Evolutionary conservation across 805 yeast species (phyloP).

Genomic region (Metschnikowia santaceciliae): DNA sequence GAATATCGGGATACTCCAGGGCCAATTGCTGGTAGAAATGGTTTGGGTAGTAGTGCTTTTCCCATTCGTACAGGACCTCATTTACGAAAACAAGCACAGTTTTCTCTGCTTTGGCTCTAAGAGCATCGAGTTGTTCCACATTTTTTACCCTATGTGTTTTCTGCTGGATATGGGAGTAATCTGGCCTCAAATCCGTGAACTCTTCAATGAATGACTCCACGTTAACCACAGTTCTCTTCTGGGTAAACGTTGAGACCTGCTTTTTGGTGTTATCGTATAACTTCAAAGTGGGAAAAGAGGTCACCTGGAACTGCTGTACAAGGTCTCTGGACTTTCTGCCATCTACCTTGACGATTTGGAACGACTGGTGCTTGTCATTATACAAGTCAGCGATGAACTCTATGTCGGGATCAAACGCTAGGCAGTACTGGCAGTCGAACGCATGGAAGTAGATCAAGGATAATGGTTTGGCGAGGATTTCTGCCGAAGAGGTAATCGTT

Average conservation of each 20-base stretch:
- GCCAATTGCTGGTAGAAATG: slow-evolving; percentile 35
- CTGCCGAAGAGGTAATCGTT: slow-evolving; percentile 7
- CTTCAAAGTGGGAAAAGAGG: slow-evolving; percentile 47
- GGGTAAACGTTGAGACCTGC: slow-evolving; percentile 34
- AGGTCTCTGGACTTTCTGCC: slow-evolving; percentile 28
- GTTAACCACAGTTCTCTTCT: slow-evolving; percentile 14
- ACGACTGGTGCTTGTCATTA: slow-evolving; percentile 21
- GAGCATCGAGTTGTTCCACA: slow-evolving; percentile 2
- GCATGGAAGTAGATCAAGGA: slow-evolving; percentile 48
- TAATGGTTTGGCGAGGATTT: slow-evolving; percentile 11
- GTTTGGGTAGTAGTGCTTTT: slow-evolving; percentile 26
- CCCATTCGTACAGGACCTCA: slow-evolving; percentile 25
- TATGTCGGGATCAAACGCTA: slow-evolving; percentile 29
- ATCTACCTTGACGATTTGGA: slow-evolving; percentile 33
- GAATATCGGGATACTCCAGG: slow-evolving; percentile 7
- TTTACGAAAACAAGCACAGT: slow-evolving; percentile 12
- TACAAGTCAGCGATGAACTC: slow-evolving; percentile 42
- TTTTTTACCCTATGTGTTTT: not conserved
- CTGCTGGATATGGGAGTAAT: not conserved
- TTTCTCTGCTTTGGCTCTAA: not conserved
- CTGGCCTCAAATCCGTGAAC: slow-evolving; percentile 8
- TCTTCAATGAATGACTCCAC: slow-evolving; percentile 10
- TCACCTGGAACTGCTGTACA: slow-evolving; percentile 36
- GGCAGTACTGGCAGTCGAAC: slow-evolving; percentile 33
- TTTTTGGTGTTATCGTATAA: slow-evolving; percentile 42